These are phyloP conservation scores for Viola pubescens DNA, from an alignment of 441 rosid species.

Conservation along the genomic window DNA sequence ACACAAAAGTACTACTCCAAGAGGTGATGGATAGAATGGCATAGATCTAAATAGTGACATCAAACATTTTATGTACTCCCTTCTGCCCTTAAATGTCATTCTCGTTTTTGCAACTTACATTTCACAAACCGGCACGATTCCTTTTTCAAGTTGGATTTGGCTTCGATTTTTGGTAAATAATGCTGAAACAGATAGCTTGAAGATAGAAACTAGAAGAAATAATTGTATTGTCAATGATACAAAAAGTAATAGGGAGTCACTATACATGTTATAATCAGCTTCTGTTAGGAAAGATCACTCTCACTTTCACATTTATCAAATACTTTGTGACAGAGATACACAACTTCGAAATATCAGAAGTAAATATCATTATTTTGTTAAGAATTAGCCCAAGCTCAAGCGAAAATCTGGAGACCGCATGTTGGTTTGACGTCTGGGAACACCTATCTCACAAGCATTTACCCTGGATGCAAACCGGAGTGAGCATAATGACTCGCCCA, in stretches of 20 bases:
- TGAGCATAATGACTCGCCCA: slow-evolving; percentile 88
- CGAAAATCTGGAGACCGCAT: slow-evolving; percentile 56
- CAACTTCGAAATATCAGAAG: slow-evolving; percentile 8
- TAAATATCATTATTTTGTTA: background rate
- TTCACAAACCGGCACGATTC: too few relatives aligned
- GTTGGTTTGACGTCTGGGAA: slow-evolving; percentile 71
- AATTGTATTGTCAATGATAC: slow-evolving; percentile 1
- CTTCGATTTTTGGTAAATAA: too few relatives aligned
- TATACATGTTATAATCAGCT: slow-evolving; percentile 40
- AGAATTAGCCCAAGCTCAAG: slow-evolving; percentile 44
- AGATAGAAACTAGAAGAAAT: too few relatives aligned
- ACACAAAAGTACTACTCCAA: slow-evolving; percentile 48
- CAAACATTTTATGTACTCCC: background rate
- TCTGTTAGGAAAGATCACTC: slow-evolving; percentile 34
- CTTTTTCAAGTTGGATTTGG: too few relatives aligned
- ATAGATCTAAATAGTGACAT: slow-evolving; percentile 15
- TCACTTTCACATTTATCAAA: slow-evolving; percentile 19
- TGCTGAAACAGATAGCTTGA: too few relatives aligned
- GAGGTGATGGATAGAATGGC: slow-evolving; percentile 70
- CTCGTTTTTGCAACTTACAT: background rate
- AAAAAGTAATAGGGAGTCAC: slow-evolving; percentile 14
- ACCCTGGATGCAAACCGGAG: slow-evolving; percentile 98
- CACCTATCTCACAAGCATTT: slow-evolving; percentile 91
- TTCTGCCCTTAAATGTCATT: background rate
- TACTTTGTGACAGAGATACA: slow-evolving; percentile 22